A percentile compares a stretch with the other conserved stretches of the same genome.
Conservation (phyloP, 768 basidiomycete genomes). For the Nevesoporus exiguus region DNA sequence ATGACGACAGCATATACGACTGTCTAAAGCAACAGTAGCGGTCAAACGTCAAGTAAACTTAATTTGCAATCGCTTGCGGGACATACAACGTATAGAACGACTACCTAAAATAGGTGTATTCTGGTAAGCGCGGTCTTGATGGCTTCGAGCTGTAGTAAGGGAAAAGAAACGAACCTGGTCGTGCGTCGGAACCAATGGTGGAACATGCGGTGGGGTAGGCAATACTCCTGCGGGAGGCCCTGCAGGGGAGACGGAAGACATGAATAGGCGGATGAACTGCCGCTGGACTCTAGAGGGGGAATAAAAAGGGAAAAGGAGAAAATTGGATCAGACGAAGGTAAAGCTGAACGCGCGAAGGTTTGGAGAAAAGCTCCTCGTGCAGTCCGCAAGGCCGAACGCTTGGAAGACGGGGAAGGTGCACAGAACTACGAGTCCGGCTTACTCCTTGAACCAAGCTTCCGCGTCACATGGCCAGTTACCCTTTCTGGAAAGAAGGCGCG, state of each 20-base stretch:
- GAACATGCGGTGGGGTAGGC: conserved; percentile 34
- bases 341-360: conserved; percentile 21
- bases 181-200: conserved; percentile 57
- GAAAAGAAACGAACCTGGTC: conserved; percentile 58
- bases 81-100: conserved; percentile 74
- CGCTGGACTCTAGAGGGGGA: conserved; percentile 7
- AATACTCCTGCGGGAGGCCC: conserved; percentile 35
- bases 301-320: conserved; percentile 4
- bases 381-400: conserved; percentile 27
- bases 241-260: conserved; percentile 27
- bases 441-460: conserved; percentile 15
- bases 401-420: conserved; percentile 1
- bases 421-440: background rate
- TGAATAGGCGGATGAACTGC: conserved; percentile 33
- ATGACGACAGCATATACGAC: conserved; percentile 84
- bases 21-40: conserved; percentile 45
- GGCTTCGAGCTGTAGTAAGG: conserved; percentile 16
- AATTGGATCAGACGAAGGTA: conserved; percentile 15
- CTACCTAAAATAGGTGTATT: conserved; percentile 45
- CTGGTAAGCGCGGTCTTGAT: conserved; percentile 22
- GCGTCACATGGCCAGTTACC: conserved; percentile 18
- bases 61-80: conserved; percentile 12
- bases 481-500: conserved; percentile 24
- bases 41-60: conserved; percentile 7
- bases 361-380: conserved; percentile 28